These are phyloP conservation scores for Fusarium nurragi DNA, from an alignment of 2,329 filamentous ascomycete genomes.

Conservation along the genomic window DNA sequence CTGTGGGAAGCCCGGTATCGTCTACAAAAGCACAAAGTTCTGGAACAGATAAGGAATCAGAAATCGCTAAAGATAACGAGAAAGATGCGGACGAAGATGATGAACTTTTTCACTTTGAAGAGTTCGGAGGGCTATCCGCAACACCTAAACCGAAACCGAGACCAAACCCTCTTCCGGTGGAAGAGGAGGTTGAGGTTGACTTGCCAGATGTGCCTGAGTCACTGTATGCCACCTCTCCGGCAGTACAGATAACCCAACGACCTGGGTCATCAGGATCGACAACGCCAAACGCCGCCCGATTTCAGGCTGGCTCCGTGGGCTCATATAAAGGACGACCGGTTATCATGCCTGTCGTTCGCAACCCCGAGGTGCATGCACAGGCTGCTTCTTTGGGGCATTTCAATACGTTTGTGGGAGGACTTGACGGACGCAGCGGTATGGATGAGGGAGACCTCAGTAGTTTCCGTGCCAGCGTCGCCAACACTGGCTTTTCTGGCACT, in stretches of 20 bases:
- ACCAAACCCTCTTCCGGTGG: conserved; percentile 40
- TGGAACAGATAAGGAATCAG: not conserved
- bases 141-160: conserved; percentile 41
- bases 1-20: conserved; percentile 3
- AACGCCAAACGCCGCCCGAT: conserved; percentile 48
- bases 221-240: conserved; percentile 56
- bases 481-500: conserved; percentile 53
- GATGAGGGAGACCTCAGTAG: conserved; percentile 57
- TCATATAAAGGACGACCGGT: conserved; percentile 66
- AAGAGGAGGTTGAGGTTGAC: conserved; percentile 50
- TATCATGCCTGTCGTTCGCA: conserved; percentile 61
- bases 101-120: conserved; percentile 60
- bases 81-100: conserved; percentile 44
- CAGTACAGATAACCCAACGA: conserved; percentile 52
- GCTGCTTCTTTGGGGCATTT: conserved; percentile 60
- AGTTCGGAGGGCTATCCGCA: conserved; percentile 49
- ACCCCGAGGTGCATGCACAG: conserved; percentile 59
- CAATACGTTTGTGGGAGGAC: conserved; percentile 62
- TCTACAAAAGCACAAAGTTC: conserved; percentile 6
- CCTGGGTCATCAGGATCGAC: conserved; percentile 42
- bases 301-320: conserved; percentile 56
- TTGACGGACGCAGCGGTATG: conserved; percentile 61
- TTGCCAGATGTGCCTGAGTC: conserved; percentile 41
- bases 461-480: conserved; percentile 54
- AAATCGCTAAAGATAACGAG: conserved; percentile 20